Conservation (phyloP, 106 monocot genomes). For the Ottelia alismoides region DNA sequence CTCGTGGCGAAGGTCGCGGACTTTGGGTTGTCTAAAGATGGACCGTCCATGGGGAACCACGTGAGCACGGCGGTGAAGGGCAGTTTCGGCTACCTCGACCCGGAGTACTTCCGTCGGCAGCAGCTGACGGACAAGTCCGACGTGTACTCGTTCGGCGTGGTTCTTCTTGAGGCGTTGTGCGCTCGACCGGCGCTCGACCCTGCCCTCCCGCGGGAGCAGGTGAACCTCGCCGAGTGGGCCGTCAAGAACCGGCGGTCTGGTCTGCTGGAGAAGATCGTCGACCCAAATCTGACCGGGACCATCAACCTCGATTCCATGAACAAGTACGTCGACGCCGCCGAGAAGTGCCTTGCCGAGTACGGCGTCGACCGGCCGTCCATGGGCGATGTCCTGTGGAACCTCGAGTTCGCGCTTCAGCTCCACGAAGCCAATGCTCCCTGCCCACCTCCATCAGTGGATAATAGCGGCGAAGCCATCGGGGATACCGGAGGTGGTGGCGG, state of each 20-base stretch:
- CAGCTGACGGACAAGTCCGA: constrained; percentile 15
- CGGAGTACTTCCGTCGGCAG: constrained; percentile 13
- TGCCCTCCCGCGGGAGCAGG: constrained; percentile 11
- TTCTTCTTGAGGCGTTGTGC: constrained; percentile 11
- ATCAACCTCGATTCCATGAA: too few relatives aligned
- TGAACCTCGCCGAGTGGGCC: constrained; percentile 14
- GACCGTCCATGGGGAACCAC: too few relatives aligned
- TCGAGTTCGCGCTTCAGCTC: constrained; percentile 14
- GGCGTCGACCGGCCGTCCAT: constrained; percentile 12
- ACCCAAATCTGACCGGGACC: too few relatives aligned
- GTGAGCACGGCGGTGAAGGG: constrained; percentile 16
- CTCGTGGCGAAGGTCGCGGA: constrained; percentile 13
- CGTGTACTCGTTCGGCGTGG: constrained; percentile 14
- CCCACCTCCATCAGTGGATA: too few relatives aligned
- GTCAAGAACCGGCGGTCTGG: constrained; percentile 5
- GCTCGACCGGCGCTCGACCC: constrained; percentile 11
- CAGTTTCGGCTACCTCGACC: constrained; percentile 12
- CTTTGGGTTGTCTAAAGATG: too few relatives aligned
- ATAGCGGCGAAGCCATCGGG: neutral
- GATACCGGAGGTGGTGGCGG: neutral
- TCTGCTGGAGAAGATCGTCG: constrained; percentile 11
- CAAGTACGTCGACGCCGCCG: too few relatives aligned
- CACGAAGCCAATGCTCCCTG: constrained; percentile 18
- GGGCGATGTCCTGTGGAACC: constrained; percentile 14
- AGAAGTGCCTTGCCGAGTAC: too few relatives aligned